phyloP scores from a whole-genome alignment of 345 rosid genomes.

The Eucalyptus dawsonii region DNA sequence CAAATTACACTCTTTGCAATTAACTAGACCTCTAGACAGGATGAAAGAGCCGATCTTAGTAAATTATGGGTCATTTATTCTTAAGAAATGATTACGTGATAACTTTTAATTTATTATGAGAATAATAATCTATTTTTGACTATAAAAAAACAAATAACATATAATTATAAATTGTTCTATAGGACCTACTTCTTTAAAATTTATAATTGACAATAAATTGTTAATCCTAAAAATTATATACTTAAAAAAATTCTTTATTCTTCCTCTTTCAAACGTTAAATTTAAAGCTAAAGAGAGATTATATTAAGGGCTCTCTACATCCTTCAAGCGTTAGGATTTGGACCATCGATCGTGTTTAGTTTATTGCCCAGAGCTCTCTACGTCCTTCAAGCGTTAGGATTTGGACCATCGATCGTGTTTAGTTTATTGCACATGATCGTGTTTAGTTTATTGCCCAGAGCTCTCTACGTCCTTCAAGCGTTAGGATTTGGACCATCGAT shows the following conservation, averaged over 20 bases:
- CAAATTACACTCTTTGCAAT: not conserved
- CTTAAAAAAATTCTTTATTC: not conserved
- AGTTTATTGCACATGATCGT: not conserved
- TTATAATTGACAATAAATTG: no score
- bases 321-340: not conserved
- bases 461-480: not conserved
- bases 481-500: not conserved
- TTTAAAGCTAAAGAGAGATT: not conserved
- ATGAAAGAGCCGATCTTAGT: not conserved
- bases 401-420: not conserved
- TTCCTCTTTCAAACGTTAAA: not conserved
- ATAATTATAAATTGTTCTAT: no score
- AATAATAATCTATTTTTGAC: no score
- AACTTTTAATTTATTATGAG: no score
- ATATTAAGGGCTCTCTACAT: not conserved
- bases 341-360: not conserved
- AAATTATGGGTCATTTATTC: not conserved
- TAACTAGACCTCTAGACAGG: not conserved
- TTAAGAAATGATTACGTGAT: no score
- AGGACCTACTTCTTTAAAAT: no score
- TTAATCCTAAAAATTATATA: accelerated
- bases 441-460: not conserved
- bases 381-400: not conserved
- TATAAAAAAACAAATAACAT: no score
- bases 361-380: not conserved